Evolutionary conservation across 2,329 filamentous ascomycete genomes (phyloP).

Genomic region (Emergomyces pasteurianus): DNA sequence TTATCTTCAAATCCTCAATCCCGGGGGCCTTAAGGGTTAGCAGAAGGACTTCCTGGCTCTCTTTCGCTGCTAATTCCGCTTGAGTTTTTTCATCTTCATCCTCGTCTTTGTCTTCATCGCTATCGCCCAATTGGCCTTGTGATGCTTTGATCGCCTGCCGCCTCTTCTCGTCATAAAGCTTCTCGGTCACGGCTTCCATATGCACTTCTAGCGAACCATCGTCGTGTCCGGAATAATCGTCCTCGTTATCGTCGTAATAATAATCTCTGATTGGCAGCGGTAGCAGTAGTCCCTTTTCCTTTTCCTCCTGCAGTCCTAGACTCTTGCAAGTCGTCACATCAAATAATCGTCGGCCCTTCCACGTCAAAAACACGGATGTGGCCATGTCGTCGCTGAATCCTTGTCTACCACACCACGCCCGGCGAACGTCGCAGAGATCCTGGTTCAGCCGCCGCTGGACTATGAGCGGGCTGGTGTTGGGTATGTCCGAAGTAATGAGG

Average conservation of each 20-base stretch:
- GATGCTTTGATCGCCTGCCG: constrained; percentile 10
- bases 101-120: constrained; percentile 12
- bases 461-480: constrained; percentile 47
- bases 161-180: constrained; percentile 38
- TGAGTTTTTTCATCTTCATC: constrained; percentile 9
- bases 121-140: constrained; percentile 9
- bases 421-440: constrained; percentile 52
- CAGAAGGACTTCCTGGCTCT: constrained; percentile 22
- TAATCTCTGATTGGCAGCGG: constrained; percentile 19
- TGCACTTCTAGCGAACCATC: constrained; percentile 50
- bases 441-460: constrained; percentile 57
- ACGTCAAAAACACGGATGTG: constrained; percentile 61
- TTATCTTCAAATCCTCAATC: constrained; percentile 40
- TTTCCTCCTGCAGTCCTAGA: constrained; percentile 47
- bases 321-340: constrained; percentile 61
- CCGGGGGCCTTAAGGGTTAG: constrained; percentile 43
- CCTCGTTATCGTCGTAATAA: constrained; percentile 14
- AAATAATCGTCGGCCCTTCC: constrained; percentile 61
- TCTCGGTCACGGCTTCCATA: constrained; percentile 64
- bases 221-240: background rate
- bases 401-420: constrained; percentile 58
- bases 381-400: constrained; percentile 38
- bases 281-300: constrained; percentile 29
- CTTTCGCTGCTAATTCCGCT: background rate
- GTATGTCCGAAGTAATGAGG: constrained; percentile 56